Evolutionary conservation across 257 asterid species (phyloP).

Genomic region (Thymus quinquecostatus): DNA sequence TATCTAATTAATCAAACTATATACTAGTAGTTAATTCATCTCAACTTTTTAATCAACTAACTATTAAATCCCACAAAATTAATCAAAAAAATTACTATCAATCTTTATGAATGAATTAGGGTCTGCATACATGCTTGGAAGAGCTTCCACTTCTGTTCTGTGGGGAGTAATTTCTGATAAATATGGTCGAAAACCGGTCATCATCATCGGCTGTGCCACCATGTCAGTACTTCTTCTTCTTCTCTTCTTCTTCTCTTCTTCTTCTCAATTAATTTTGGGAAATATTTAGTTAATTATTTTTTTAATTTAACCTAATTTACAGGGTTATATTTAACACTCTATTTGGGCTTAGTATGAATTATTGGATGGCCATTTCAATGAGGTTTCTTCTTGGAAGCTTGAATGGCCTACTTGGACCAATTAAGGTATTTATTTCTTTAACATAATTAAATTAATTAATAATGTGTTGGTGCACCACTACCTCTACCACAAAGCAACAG

Average conservation of each 20-base stretch:
- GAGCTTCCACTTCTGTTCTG: constrained; percentile 65
- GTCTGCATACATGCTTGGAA: constrained; percentile 70
- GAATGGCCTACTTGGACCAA: constrained; percentile 84
- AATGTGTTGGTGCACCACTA: too few species aligned
- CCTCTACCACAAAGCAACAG: too few species aligned
- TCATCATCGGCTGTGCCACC: constrained; percentile 59
- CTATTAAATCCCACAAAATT: too few species aligned
- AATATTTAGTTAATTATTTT: constrained; percentile 15
- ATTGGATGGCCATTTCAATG: constrained; percentile 73
- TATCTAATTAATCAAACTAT: constrained; percentile 4
- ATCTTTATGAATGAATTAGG: constrained; percentile 40
- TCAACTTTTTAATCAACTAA: too few species aligned
- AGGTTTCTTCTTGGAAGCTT: constrained; percentile 86
- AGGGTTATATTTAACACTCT: constrained; percentile 80
- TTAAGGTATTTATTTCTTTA: too few species aligned
- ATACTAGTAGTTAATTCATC: too few species aligned
- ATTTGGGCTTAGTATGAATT: constrained; percentile 75
- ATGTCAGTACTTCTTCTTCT: constrained; percentile 45
- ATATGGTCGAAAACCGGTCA: constrained; percentile 76
- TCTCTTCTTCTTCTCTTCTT: constrained; percentile 8
- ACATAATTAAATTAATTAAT: too few species aligned
- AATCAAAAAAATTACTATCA: too few species aligned
- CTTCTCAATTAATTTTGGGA: neutral
- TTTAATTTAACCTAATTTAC: constrained; percentile 20
- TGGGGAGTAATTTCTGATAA: constrained; percentile 75